Evolutionary conservation across 179 eudicot species (phyloP), one percentile per base, ranked within the genome.

Genomic region (Dionaea muscipula): DNA sequence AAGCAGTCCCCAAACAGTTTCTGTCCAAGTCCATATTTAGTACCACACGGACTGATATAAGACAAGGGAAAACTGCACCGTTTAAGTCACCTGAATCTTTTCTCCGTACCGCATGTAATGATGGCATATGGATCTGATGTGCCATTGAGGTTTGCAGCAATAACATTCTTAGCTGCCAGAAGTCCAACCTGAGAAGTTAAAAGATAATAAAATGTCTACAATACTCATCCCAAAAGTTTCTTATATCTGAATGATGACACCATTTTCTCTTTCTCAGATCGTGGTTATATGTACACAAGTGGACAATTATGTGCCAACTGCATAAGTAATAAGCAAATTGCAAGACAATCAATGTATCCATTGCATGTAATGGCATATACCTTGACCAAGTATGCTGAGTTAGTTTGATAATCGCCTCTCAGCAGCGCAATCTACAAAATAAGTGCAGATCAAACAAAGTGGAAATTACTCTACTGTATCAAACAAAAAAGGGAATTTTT

Each of bases 61-160:
- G 44, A 51, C 2, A n/a, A 35, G 17, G 20, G 37, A 31, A 22
- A 57, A 63, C 9, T 23, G 9, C 40, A 12, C 44, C 11, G 38
- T 15, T 24, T 31, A 21, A 57, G 53, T 68, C 64, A 83, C 86
- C 91, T 83, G 75, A 83, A 83, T 59, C 91, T 75, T 78, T 83
- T 83, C 78, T 83, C 77, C n/a, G 70, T 39, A 35, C 84, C 77
- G 64, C 91, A 80, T 53, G 82, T 83, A 39, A 83, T 76, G 49
- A 83, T 80, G 53, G 84, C 84, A 61, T 83, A 83, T 59, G 91
- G 91, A 76, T 82, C 85, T 38, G 91, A 83, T 25, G 81, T 83
- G 69, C 91, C 91, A 69, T 83, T 82, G 48, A 82, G 68, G 64
- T 72, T 83, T 36, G 91, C 86, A 48, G 77, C 80, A 50, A 76